phyloP scores from a whole-genome alignment of 805 yeast genomes.

The Ogataea haglerorum region DNA sequence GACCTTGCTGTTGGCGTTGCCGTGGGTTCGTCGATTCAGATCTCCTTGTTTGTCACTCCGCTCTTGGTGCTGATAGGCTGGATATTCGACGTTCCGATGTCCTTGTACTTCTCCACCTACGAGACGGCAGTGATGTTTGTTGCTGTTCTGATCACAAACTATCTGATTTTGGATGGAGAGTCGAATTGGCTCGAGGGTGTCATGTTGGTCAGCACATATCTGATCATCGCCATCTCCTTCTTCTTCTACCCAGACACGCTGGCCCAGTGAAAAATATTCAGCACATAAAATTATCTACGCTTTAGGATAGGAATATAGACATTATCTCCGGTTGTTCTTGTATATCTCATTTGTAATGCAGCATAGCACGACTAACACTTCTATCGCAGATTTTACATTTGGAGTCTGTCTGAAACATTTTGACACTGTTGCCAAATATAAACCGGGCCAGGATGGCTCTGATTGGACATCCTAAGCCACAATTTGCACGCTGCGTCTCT shows the following conservation, averaged over 20 bases:
- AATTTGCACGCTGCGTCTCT: no score
- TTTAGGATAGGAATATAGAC: not conserved
- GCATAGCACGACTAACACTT: no score
- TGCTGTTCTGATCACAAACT: conserved; percentile 83
- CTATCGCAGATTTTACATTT: no score
- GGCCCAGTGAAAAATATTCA: conserved; percentile 19
- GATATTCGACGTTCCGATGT: conserved; percentile 88
- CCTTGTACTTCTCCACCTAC: conserved; percentile 83
- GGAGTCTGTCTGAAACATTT: no score
- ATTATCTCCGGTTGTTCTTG: not conserved
- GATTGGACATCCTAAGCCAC: no score
- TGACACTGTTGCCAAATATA: no score
- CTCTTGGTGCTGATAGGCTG: conserved; percentile 94
- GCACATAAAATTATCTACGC: no score
- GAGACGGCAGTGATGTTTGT: conserved; percentile 92
- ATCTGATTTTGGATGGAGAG: conserved; percentile 88
- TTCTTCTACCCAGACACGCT: conserved; percentile 72
- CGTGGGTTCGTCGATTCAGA: conserved; percentile 91
- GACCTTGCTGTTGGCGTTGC: conserved; percentile 97
- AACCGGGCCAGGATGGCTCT: no score
- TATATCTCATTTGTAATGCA: no score
- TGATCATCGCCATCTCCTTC: conserved; percentile 86
- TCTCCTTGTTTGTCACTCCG: conserved; percentile 93
- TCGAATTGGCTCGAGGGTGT: conserved; percentile 97
- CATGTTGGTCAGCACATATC: conserved; percentile 82